Evolutionary conservation across 805 yeast species (phyloP).

Genomic region (Spathaspora arborariae): DNA sequence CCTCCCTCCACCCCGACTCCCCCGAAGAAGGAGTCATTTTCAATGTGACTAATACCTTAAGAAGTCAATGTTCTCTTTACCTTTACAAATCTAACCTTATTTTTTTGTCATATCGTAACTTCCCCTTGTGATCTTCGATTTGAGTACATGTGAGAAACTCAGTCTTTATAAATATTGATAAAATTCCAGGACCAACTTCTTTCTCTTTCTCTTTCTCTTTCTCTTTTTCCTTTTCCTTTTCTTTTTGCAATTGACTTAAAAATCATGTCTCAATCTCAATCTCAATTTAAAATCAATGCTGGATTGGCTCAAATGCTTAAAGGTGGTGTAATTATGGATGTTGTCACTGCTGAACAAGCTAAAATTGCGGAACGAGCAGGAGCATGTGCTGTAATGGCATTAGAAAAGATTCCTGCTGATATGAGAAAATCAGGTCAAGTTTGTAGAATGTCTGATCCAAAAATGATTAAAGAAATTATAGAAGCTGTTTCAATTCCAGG

Average conservation of each 20-base stretch:
- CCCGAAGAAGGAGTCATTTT: neutral
- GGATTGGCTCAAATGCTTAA: slow-evolving; percentile 86
- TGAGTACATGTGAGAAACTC: too few relatives aligned
- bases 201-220: neutral
- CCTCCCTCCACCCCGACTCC: too few relatives aligned
- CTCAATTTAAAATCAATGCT: slow-evolving; percentile 55
- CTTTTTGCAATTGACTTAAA: neutral
- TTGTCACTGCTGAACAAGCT: slow-evolving; percentile 78
- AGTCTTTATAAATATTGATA: neutral
- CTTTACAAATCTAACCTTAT: too few relatives aligned
- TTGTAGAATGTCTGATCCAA: slow-evolving; percentile 83
- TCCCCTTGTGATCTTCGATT: too few relatives aligned
- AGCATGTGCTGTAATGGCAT: slow-evolving; percentile 88
- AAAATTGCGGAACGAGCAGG: slow-evolving; percentile 77
- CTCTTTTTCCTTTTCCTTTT: neutral
- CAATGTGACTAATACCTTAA: neutral
- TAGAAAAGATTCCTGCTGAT: slow-evolving; percentile 82
- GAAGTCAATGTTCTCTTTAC: too few relatives aligned
- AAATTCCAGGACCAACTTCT: too few relatives aligned
- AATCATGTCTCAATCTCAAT: slow-evolving; percentile 13
- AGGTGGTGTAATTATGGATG: slow-evolving; percentile 74
- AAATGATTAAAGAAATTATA: slow-evolving; percentile 73
- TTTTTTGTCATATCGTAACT: neutral
- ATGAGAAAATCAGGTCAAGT: slow-evolving; percentile 80
- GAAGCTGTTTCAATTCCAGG: slow-evolving; percentile 67